Evolutionary conservation across 2,329 filamentous ascomycete genomes (phyloP), one percentile per base, ranked within the genome.

Genomic region (Amauroascus niger): DNA sequence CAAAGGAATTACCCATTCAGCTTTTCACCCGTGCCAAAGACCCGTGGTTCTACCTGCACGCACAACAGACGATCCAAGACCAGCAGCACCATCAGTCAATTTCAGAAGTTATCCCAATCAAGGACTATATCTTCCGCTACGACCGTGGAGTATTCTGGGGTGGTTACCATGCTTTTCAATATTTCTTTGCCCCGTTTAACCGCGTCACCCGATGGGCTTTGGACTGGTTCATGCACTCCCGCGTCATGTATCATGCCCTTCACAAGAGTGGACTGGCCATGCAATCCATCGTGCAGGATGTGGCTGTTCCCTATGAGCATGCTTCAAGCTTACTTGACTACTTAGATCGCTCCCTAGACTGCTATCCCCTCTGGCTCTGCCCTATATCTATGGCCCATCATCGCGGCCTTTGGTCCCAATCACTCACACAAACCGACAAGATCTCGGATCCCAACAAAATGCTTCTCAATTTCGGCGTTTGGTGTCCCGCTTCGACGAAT

Each of bases 41-140:
- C 59, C 80, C 82, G 0, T 89, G 85, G 86, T 87, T 87, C 64
- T 88, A 87, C 56, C 69, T 87, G 1, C 84, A 86, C 58, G 83
- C 79, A 1, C 68, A 79, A 58, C 66, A 73, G 14, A 58, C 59
- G n/a, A 16, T 50, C 14, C 20, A 32, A 2, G 30, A 44, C 13
- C 47, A 49, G 6, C 16, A 41, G 18, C 16, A 9, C 8, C 56
- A 39, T 4, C 39, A 44, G 2, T 58, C 64, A 40, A 45, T 53
- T 5, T 63, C 59, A 7, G 74, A 77, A 58, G 61, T 64, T 1
- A 70, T 78, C 1, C 76, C 76, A 0, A 60, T 77, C 0, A 64
- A 67, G 6, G 76, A 79, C 45, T 82, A 82, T 58, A 69, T 82
- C 5, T 82, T 82, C 61, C 74, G 63, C 8, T 66, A 82, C 59